These are phyloP conservation scores for Wilcoxina mikolae DNA, from an alignment of 495 filamentous ascomycete species.

Conservation along the genomic window DNA sequence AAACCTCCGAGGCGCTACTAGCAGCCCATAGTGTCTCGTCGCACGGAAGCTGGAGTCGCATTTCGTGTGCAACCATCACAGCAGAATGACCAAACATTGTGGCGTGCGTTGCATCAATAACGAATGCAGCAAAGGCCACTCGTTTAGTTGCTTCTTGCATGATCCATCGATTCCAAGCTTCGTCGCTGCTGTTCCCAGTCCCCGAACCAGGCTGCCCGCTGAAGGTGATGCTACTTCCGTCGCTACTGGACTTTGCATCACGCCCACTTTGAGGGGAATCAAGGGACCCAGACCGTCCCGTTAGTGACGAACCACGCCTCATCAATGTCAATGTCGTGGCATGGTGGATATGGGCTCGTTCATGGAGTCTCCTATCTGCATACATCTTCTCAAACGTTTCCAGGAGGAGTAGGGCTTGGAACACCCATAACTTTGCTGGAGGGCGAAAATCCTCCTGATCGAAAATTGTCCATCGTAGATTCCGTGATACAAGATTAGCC, in stretches of 20 bases:
- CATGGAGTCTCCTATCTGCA: constrained; percentile 76
- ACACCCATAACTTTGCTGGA: constrained; percentile 93
- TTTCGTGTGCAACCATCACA: constrained; percentile 93
- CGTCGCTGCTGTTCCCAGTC: constrained; percentile 55
- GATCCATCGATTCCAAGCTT: constrained; percentile 96
- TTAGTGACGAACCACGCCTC: constrained; percentile 80
- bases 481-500: constrained; percentile 77
- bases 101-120: constrained; percentile 89
- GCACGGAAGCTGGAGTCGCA: constrained; percentile 80
- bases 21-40: constrained; percentile 92
- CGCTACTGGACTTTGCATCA: constrained; percentile 45
- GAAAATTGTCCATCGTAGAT: constrained; percentile 77
- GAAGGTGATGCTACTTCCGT: constrained; percentile 31
- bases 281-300: constrained; percentile 52
- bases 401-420: constrained; percentile 77
- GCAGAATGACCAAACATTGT: constrained; percentile 98
- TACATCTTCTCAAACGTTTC: constrained; percentile 97
- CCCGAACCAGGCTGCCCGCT: constrained; percentile 47
- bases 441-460: constrained; percentile 82
- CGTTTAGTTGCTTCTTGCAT: constrained; percentile 81
- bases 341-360: constrained; percentile 93
- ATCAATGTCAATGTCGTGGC: constrained; percentile 91
- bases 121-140: constrained; percentile 86
- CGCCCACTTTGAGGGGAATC: constrained; percentile 75
- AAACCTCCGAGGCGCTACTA: constrained; percentile 74